These are phyloP conservation scores for Zanthoxylum bungeanum DNA, from an alignment of 345 rosid species.

Conservation along the genomic window DNA sequence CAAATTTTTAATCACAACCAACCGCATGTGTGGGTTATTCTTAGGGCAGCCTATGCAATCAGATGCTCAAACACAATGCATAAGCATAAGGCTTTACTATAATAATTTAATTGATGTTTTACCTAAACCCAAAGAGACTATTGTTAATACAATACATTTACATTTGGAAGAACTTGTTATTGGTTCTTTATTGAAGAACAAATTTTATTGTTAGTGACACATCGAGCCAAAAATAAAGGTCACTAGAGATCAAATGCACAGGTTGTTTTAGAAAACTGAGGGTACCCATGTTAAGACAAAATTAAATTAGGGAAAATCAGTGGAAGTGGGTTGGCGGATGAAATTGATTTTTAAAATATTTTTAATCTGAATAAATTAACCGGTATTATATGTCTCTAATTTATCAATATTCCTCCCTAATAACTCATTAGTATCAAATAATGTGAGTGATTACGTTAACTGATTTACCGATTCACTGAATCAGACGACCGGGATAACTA, in stretches of 20 bases:
- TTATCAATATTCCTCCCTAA: too few species aligned
- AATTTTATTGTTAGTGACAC: neutral
- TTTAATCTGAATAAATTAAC: too few species aligned
- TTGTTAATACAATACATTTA: neutral
- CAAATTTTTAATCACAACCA: too few species aligned
- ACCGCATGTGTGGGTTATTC: too few species aligned
- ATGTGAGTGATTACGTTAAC: too few species aligned
- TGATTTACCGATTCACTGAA: too few species aligned
- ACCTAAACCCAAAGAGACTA: neutral
- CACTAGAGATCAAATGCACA: neutral
- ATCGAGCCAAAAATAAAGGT: too few species aligned
- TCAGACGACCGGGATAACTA: too few species aligned
- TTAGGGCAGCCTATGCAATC: neutral
- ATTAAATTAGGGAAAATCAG: neutral
- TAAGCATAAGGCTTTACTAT: neutral
- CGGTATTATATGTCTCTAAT: too few species aligned
- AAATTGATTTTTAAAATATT: too few species aligned
- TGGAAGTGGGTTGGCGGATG: neutral
- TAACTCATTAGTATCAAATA: too few species aligned
- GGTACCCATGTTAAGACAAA: neutral
- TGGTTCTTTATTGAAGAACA: neutral
- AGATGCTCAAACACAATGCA: neutral
- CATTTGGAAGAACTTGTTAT: neutral
- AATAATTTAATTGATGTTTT: neutral
- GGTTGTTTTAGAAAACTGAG: neutral